Evolutionary conservation across 805 yeast genomes (phyloP).

Genomic region (Cyberlindnera xylosilytica): DNA sequence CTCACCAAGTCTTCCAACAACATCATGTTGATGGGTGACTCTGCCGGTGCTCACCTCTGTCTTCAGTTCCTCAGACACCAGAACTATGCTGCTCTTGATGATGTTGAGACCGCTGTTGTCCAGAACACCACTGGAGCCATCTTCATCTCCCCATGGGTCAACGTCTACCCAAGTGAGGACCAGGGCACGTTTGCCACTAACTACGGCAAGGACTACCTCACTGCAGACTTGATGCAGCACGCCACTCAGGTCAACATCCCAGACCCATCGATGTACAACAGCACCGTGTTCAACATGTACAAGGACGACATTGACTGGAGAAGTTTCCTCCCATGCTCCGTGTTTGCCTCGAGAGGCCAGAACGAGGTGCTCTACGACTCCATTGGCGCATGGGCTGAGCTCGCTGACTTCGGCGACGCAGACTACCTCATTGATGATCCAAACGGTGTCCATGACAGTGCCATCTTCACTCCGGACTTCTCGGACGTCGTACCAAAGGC

Average conservation of each 20-base stretch:
- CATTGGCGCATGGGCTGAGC: not conserved
- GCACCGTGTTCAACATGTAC: constrained; percentile 3
- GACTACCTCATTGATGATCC: constrained; percentile 8
- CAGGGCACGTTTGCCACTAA: constrained; percentile 5
- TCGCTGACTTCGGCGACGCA: constrained; percentile 1
- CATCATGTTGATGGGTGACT: constrained; percentile 29
- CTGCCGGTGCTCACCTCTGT: constrained; percentile 31
- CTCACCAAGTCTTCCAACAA: constrained; percentile 17
- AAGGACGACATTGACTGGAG: constrained; percentile 13
- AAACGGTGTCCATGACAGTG: constrained; percentile 8
- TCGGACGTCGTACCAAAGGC: constrained; percentile 1
- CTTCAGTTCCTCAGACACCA: constrained; percentile 19
- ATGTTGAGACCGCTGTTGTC: constrained; percentile 1
- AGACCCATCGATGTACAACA: constrained; percentile 1
- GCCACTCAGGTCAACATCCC: constrained; percentile 6
- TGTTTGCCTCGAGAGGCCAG: constrained; percentile 12
- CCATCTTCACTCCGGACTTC: constrained; percentile 5
- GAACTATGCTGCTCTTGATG: constrained; percentile 3
- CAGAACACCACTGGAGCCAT: constrained; percentile 6
- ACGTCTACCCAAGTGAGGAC: constrained; percentile 9
- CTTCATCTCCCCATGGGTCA: constrained; percentile 19
- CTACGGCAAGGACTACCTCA: constrained; percentile 7
- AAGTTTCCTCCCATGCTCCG: constrained; percentile 3
- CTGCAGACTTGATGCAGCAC: constrained; percentile 5
- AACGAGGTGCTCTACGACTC: constrained; percentile 13